A percentile compares a stretch with the other conserved stretches of the same genome.
Evolutionary conservation across 352 stramenopile genomes (phyloP).

Genomic region (Phytopythium vexans): DNA sequence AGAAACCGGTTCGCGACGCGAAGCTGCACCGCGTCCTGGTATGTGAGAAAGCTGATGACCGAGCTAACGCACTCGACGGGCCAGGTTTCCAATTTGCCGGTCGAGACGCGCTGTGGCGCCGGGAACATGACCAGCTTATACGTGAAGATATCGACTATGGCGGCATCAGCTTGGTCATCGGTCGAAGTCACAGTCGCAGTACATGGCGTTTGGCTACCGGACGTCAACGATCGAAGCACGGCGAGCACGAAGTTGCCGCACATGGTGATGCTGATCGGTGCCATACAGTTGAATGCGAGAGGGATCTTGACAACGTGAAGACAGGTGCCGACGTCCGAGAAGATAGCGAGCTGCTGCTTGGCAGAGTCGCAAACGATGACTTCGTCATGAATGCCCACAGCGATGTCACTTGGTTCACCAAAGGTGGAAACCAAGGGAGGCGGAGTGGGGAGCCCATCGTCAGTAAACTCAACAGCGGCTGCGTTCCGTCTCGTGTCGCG

Average conservation of each 20-base stretch:
- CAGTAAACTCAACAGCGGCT: not conserved
- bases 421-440: constrained; percentile 15
- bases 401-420: constrained; percentile 13
- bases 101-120: constrained; percentile 13
- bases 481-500: constrained; percentile 7
- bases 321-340: constrained; percentile 37
- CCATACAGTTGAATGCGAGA: constrained; percentile 6
- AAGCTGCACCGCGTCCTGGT: constrained; percentile 40
- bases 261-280: constrained; percentile 17
- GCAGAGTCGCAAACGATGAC: constrained; percentile 42
- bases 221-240: not conserved
- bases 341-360: constrained; percentile 29
- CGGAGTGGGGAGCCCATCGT: constrained; percentile 5
- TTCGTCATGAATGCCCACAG: constrained; percentile 23
- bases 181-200: not conserved
- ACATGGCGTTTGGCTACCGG: not conserved
- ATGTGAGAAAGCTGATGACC: constrained; percentile 41
- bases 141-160: not conserved
- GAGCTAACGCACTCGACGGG: constrained; percentile 16
- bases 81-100: constrained; percentile 26
- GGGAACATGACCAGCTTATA: constrained; percentile 22
- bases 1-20: constrained; percentile 35
- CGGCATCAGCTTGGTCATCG: not conserved
- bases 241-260: constrained; percentile 14
- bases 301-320: constrained; percentile 20